Base-by-base conservation (phyloP, 2,329 filamentous ascomycete genomes). In the Ascochyta clinopodiicola region DNA sequence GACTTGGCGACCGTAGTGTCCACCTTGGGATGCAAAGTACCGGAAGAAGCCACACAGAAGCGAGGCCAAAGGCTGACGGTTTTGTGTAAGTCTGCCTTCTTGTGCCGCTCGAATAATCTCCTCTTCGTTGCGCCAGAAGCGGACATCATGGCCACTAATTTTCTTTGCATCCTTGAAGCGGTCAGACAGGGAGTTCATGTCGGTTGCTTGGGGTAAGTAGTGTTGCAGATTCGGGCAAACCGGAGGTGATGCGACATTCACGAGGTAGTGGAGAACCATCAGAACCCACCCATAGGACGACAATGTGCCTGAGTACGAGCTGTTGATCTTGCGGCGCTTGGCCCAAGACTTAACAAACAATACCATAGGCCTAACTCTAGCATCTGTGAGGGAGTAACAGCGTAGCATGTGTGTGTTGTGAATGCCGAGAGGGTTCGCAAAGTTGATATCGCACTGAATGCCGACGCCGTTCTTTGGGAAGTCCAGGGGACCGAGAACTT, bases 361-460 rank as follows among this genome's bases (percentile, higher is more conserved):
- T 1, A 96, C 86, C 78, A 96, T 85, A 1, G 87, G 86, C 21
- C 86, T 84, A 5, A 96, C 91, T 10, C 93, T 87, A 4, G 84
- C 78, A 70, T 97, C 93, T 19, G 89, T 90, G 51, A 86, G 84
- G 2, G 89, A 88, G 76, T 97, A 97, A 73, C 91, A 94, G 35
- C 90, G 86, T 27, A 97, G 83, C 35, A 97, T 84, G 31, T 86
- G 79, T 0, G 92, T 96, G 73, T 96, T 96, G 62, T 95, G 89
- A 3, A 96, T 80, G 1, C 88, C 92, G 3, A 96, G 84, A 39
- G 90, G 86, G 17, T 92, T 92, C 1, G 89, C 89, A 71, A 96
- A 96, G 74, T 96, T 96, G 80, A 97, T 91, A 70, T 96, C 92
- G 71, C 91, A 95, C 71, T 93, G 90, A 13, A 94, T 90, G n/a